Conservation (phyloP, 768 basidiomycete genomes). For the Kwoniella shandongensis region DNA sequence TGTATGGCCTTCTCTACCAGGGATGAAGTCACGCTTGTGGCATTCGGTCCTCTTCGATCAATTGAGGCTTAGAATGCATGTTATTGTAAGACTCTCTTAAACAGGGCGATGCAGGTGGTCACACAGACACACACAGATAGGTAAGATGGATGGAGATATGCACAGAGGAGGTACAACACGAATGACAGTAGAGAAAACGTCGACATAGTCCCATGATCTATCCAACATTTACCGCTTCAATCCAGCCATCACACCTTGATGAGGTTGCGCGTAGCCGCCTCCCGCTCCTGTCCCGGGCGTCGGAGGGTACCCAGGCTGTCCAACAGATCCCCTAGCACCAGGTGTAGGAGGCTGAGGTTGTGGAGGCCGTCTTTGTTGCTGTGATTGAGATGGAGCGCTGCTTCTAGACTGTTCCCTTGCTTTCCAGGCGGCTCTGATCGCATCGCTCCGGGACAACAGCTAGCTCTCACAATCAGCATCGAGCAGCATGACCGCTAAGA, state of each 20-base stretch:
- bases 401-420: constrained; percentile 18
- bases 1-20: not conserved
- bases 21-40: not conserved
- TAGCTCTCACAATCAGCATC: not conserved
- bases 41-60: not conserved
- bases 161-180: too few species aligned
- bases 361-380: constrained; percentile 9
- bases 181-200: too few species aligned
- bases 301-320: constrained; percentile 9
- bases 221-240: constrained; percentile 28
- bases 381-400: constrained; percentile 2
- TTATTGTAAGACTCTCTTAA: too few species aligned
- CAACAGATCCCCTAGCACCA: constrained; percentile 14
- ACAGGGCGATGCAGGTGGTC: too few species aligned
- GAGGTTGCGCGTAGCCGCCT: not conserved
- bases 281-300: constrained; percentile 15
- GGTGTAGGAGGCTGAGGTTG: constrained; percentile 32
- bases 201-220: too few species aligned
- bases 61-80: not conserved
- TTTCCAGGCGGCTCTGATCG: constrained; percentile 44
- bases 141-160: too few species aligned
- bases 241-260: constrained; percentile 34
- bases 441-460: constrained; percentile 33
- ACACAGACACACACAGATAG: too few species aligned
- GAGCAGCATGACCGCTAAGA: not conserved